Conservation (phyloP, 1,284 basidiomycete genomes). For the Sanguinoderma infundibulare region DNA sequence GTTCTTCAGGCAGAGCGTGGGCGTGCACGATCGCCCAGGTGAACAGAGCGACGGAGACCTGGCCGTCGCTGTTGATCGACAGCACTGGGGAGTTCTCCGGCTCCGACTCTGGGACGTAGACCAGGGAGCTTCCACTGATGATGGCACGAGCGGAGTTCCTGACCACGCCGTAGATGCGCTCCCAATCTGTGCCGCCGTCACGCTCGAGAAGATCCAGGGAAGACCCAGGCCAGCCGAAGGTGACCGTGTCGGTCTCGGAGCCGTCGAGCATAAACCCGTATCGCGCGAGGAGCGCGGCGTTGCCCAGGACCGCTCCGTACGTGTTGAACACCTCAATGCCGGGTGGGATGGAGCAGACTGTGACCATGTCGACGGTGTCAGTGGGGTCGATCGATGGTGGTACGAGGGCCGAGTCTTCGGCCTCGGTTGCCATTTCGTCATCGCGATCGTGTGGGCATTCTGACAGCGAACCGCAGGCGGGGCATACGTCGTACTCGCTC, state of each 20-base stretch:
- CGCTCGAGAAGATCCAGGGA: conserved; percentile 24
- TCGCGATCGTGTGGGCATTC: conserved; percentile 76
- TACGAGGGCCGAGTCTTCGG: neutral
- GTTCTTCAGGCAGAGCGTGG: conserved; percentile 1
- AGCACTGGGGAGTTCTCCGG: conserved; percentile 1
- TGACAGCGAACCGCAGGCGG: conserved; percentile 74
- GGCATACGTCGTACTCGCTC: conserved; percentile 87
- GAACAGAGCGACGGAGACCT: conserved; percentile 37
- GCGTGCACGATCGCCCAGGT: conserved; percentile 31
- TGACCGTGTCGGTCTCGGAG: conserved; percentile 62
- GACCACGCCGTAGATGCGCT: neutral
- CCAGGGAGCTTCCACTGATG: conserved; percentile 11
- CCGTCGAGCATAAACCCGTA: conserved; percentile 78
- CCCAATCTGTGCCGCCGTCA: neutral
- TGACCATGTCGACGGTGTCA: conserved; percentile 68
- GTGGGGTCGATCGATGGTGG: neutral
- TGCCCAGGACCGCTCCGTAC: conserved; percentile 76
- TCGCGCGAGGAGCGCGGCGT: conserved; percentile 70
- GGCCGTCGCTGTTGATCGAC: conserved; percentile 37
- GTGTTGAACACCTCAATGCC: conserved; percentile 82
- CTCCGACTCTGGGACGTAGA: conserved; percentile 15
- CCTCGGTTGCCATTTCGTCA: neutral
- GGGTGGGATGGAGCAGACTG: conserved; percentile 54
- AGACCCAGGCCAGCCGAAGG: conserved; percentile 45
- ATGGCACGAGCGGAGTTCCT: neutral